Base-by-base conservation (phyloP, 805 yeast species). In the Yarrowia sp. region DNA sequence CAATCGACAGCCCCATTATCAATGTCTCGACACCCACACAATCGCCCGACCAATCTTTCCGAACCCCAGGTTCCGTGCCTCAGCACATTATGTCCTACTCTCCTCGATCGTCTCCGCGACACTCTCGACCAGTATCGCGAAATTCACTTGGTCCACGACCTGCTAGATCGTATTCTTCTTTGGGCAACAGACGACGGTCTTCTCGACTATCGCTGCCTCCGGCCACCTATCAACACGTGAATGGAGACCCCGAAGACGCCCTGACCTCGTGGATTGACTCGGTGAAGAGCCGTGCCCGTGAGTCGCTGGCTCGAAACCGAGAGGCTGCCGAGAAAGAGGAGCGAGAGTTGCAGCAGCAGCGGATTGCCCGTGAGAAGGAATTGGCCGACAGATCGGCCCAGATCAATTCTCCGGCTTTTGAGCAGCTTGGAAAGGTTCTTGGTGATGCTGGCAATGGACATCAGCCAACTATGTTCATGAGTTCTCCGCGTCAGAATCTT, bases 311-410 rank as follows among this genome's bases (percentile, higher is more conserved):
- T 61, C 30, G 64, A 24, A 33, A 22, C 49, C 21, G 66, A 41
- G 69, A 65, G 40, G 67, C 59, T 26, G 28, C 62, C 12, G 68
- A 58, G 33, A 67, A 62, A 36, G 68, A 62, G 17, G 69, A 65
- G 46, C 35, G 38, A n/a, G 67, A 46, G 33, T 36, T 24, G 32
- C 67, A 61, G n/a, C 67, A 41, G 21, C 62, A 62, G 46, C 51
- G 40, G 36, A n/a, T 46, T 17, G 46, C 51, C 19, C 48, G 40
- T 12, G 56, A 54, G 46, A 54, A 26, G 35, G 61, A 54, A 26
- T 17, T 54, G 46, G 35, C 61, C 35, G 61, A 54, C 17, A 36
- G 61, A 22, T 36, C 46, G 11, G 61, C 46, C 9, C 46, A 54
- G 35, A 26, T 54, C 17, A 32, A 52, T 8, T 35, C 59, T 4